Percentiles rank a stretch among this genome's conserved stretches.
These are phyloP conservation scores for Penicillium mononematosum DNA, from an alignment of 495 filamentous ascomycete species.

Conservation along the genomic window DNA sequence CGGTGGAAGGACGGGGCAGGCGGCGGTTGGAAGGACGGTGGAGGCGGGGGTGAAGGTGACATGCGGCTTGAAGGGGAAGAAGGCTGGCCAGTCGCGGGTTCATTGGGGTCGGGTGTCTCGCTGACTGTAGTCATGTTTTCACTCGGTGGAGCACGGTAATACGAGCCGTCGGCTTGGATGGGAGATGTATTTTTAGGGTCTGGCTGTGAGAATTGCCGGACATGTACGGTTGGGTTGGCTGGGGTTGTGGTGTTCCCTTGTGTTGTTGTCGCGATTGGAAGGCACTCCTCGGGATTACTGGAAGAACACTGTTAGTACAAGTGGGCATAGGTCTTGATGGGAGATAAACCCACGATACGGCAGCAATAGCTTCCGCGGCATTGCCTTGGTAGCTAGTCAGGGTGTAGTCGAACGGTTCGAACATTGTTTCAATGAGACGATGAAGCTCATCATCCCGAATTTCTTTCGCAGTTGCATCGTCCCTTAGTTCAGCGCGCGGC, in stretches of 20 bases:
- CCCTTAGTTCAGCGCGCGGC: conserved; percentile 83
- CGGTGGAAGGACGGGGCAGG: conserved; percentile 41
- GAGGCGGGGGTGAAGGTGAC: conserved; percentile 32
- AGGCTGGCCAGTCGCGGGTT: conserved; percentile 23
- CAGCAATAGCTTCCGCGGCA: conserved; percentile 44
- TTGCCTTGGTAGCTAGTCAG: conserved; percentile 57
- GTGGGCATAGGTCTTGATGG: neutral
- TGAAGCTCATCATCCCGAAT: conserved; percentile 93
- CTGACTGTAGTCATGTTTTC: conserved; percentile 30
- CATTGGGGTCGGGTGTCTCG: conserved; percentile 35
- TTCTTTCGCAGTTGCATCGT: conserved; percentile 94
- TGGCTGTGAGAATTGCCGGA: conserved; percentile 42
- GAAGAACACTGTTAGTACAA: conserved; percentile 12
- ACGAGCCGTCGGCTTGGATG: conserved; percentile 27
- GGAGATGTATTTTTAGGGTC: conserved; percentile 36
- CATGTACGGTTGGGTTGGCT: conserved; percentile 27
- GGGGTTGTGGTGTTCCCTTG: conserved; percentile 19
- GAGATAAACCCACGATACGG: conserved; percentile 32
- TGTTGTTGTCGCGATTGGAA: conserved; percentile 32
- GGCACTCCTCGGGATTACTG: conserved; percentile 46
- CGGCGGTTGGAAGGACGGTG: conserved; percentile 40
- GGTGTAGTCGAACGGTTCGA: conserved; percentile 95
- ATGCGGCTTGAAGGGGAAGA: conserved; percentile 25
- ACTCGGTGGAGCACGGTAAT: conserved; percentile 24
- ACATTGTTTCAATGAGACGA: conserved; percentile 89